phyloP scores from a whole-genome alignment of 2,329 filamentous ascomycete species.

The Cylindrodendrum hubeiense region DNA sequence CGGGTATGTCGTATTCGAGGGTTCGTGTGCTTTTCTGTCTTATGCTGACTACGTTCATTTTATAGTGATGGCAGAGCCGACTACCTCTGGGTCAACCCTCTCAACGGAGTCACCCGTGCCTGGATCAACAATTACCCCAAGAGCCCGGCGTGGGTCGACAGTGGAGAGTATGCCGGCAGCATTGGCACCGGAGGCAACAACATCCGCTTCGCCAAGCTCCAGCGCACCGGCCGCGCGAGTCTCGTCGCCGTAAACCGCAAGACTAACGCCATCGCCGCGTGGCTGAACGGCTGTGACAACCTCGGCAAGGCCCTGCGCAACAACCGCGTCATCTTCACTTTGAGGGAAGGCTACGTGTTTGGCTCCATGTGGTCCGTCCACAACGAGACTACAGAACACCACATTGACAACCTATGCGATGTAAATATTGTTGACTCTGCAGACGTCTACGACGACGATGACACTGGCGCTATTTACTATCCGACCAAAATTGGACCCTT shows the following conservation, averaged over 20 bases:
- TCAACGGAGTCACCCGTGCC: background rate
- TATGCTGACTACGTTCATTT: background rate
- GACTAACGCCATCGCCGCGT: background rate
- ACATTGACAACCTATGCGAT: too few relatives aligned
- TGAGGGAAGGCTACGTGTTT: too few relatives aligned
- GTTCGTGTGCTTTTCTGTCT: background rate
- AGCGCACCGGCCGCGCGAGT: background rate
- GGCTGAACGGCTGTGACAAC: background rate
- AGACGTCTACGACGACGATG: too few relatives aligned
- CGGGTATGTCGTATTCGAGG: constrained; percentile 21
- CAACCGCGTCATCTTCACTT: too few relatives aligned
- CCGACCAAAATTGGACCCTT: too few relatives aligned
- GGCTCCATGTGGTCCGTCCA: too few relatives aligned
- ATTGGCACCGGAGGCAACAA: background rate
- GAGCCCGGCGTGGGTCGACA: background rate
- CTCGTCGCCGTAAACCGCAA: background rate
- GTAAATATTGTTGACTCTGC: too few relatives aligned
- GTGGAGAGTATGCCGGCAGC: background rate
- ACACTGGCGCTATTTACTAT: too few relatives aligned
- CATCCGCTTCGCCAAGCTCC: background rate
- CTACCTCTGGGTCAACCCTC: constrained; percentile 5
- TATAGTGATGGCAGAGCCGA: background rate
- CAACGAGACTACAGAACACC: too few relatives aligned
- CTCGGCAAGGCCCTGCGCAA: background rate
- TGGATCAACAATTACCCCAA: background rate